Percentiles rank a stretch among this genome's conserved stretches.
These are phyloP conservation scores for Hyphochytrium catenoides DNA, from an alignment of 352 stramenopile genomes.

Conservation along the genomic window DNA sequence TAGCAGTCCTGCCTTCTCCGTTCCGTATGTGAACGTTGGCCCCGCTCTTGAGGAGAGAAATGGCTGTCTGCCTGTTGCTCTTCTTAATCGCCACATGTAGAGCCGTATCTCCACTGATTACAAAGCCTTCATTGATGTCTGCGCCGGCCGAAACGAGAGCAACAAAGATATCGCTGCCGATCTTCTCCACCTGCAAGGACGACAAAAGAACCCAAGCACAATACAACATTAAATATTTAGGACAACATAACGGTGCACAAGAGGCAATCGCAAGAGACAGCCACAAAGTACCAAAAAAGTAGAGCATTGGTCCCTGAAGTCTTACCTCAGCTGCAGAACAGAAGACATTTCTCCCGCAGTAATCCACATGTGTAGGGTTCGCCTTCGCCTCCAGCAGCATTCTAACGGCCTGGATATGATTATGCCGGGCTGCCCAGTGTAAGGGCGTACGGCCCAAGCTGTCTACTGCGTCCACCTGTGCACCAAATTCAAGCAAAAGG, in stretches of 20 bases:
- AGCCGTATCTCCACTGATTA: constrained; percentile 35
- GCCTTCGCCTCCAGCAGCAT: constrained; percentile 19
- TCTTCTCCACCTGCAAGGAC: too few species aligned
- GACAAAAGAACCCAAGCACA: constrained; percentile 27
- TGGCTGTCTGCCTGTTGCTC: constrained; percentile 26
- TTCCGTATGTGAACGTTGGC: constrained; percentile 18
- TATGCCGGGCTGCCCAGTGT: constrained; percentile 43
- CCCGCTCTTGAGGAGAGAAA: constrained; percentile 26
- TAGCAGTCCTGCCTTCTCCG: constrained; percentile 26
- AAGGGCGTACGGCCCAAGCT: constrained; percentile 37
- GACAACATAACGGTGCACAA: constrained; percentile 42
- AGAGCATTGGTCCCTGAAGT: too few species aligned
- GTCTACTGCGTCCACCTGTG: constrained; percentile 34
- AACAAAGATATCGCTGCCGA: too few species aligned
- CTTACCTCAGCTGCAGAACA: too few species aligned
- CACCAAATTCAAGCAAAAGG: constrained; percentile 22
- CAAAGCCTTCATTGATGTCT: constrained; percentile 41
- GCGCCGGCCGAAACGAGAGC: constrained; percentile 23
- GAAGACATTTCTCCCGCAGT: too few species aligned
- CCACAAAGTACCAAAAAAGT: too few species aligned
- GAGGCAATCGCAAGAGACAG: too few species aligned
- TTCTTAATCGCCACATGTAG: constrained; percentile 44
- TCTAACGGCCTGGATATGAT: constrained; percentile 23
- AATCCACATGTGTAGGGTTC: constrained; percentile 19
- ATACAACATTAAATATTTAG: constrained; percentile 17